These are phyloP conservation scores for Coemansia sp. DNA, from an alignment of 192 early-diverging fungal species.

Conservation along the genomic window DNA sequence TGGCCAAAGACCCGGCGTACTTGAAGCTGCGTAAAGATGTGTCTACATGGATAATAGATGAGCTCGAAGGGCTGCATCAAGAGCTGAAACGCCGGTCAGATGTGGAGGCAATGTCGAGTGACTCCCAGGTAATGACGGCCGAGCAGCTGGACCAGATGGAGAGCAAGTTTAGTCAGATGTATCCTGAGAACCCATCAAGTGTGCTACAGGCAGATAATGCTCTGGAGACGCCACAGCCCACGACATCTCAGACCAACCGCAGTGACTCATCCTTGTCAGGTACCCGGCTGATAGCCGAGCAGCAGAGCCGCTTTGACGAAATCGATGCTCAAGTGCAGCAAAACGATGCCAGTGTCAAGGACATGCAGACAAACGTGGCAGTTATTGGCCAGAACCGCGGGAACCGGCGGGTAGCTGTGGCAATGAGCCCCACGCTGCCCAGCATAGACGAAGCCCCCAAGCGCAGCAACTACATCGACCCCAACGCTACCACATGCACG, in stretches of 20 bases:
- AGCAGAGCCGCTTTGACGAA: slow-evolving; percentile 32
- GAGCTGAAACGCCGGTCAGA: slow-evolving; percentile 32
- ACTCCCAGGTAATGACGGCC: slow-evolving; percentile 11
- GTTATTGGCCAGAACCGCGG: slow-evolving; percentile 4
- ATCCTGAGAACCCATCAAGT: slow-evolving; percentile 21
- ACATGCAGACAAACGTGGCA: background rate
- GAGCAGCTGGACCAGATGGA: slow-evolving; percentile 51
- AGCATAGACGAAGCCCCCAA: slow-evolving; percentile 7
- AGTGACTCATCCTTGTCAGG: background rate
- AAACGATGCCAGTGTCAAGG: slow-evolving; percentile 19
- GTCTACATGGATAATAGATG: slow-evolving; percentile 18
- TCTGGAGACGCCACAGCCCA: background rate
- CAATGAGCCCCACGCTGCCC: slow-evolving; percentile 13
- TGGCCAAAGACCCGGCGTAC: slow-evolving; percentile 49
- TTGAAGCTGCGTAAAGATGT: slow-evolving; percentile 40
- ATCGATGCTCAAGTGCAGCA: slow-evolving; percentile 40
- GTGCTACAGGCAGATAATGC: slow-evolving; percentile 2
- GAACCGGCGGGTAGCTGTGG: background rate
- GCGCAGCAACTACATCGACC: slow-evolving; percentile 12
- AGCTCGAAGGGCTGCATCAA: slow-evolving; percentile 24
- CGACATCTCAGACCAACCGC: background rate
- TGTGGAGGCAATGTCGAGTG: slow-evolving; percentile 10
- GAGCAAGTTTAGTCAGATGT: slow-evolving; percentile 43
- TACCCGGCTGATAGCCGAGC: slow-evolving; percentile 11
- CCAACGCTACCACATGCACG: slow-evolving; percentile 26